Evolutionary conservation across 345 rosid genomes (phyloP).

Genomic region (Salix purpurea): DNA sequence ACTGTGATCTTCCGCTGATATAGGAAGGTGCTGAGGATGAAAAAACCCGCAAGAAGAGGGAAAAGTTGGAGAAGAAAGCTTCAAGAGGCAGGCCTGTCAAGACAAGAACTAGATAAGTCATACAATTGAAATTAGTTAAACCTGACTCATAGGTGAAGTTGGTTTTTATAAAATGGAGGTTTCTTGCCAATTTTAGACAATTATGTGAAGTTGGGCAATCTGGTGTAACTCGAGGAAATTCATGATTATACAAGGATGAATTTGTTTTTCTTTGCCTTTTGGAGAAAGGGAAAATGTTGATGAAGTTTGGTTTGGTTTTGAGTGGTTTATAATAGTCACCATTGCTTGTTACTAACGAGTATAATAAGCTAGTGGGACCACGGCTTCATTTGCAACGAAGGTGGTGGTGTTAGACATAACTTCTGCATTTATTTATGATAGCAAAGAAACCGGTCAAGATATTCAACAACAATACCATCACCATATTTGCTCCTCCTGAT

Average conservation of each 20-base stretch:
- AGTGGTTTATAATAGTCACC: neutral
- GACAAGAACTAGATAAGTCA: constrained; percentile 49
- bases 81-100: constrained; percentile 58
- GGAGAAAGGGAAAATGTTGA: neutral
- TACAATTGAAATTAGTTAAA: neutral
- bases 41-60: constrained; percentile 80
- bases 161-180: neutral
- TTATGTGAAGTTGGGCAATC: neutral
- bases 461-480: too few species aligned
- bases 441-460: too few species aligned
- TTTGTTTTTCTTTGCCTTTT: neutral
- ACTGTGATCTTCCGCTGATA: constrained; percentile 11
- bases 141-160: neutral
- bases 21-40: constrained; percentile 76
- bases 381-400: neutral
- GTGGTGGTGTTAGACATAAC: too few species aligned
- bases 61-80: constrained; percentile 86
- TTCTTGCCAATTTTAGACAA: neutral
- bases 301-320: neutral
- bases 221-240: neutral
- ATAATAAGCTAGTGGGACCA: neutral
- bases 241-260: neutral
- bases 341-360: neutral
- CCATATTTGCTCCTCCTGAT: too few species aligned
- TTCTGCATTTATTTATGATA: too few species aligned